Evolutionary conservation across 163 green algal genomes (phyloP).

Genomic region (Scenedesmus sp.): DNA sequence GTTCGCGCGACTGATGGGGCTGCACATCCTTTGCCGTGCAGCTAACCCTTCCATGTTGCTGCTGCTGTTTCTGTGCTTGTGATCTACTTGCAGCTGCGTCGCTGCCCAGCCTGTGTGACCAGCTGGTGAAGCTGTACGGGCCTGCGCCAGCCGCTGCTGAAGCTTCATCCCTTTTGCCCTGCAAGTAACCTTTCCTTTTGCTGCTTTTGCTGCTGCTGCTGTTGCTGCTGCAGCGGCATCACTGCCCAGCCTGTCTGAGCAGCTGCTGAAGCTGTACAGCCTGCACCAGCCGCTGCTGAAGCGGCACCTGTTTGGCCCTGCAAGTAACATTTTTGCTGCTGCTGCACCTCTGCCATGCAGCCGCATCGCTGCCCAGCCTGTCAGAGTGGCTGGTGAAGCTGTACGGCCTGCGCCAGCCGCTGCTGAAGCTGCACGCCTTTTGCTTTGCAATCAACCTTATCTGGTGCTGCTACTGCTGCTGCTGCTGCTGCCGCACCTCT

Average conservation of each 20-base stretch:
- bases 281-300: constrained; percentile 81
- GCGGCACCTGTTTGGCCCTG: neutral
- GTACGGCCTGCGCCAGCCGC: constrained; percentile 78
- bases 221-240: constrained; percentile 36
- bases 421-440: constrained; percentile 79
- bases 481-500: neutral
- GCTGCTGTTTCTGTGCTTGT: too few relatives aligned
- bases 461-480: too few relatives aligned
- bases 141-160: constrained; percentile 87
- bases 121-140: constrained; percentile 74
- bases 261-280: constrained; percentile 73
- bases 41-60: too few relatives aligned
- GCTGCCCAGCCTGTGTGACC: constrained; percentile 58
- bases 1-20: too few relatives aligned
- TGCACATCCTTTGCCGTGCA: too few relatives aligned
- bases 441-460: too few relatives aligned
- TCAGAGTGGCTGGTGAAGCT: constrained; percentile 76
- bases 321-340: neutral
- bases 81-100: constrained; percentile 1
- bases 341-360: constrained; percentile 26
- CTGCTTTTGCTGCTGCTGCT: too few relatives aligned
- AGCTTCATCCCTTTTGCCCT: constrained; percentile 58
- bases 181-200: too few relatives aligned
- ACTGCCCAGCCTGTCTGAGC: constrained; percentile 57
- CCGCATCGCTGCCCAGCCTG: constrained; percentile 46